Base-by-base conservation (phyloP, 75 land plant species). In the Pinus albicaulis region DNA sequence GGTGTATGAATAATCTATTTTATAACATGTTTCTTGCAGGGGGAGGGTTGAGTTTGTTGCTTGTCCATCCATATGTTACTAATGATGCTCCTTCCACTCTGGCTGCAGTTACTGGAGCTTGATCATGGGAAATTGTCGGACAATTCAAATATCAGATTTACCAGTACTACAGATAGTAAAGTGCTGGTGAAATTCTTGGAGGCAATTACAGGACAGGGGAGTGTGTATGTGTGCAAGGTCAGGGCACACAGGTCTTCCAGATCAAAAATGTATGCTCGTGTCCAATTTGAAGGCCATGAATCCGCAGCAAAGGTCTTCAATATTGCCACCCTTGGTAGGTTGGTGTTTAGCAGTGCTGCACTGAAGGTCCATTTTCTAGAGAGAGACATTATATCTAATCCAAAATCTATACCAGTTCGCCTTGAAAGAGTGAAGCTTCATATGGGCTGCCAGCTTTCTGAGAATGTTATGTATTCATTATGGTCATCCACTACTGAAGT, bases 301-400 rank as follows among this genome's bases (percentile, higher is more conserved):
- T 19, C 56, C 60, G 90, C 91, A 56, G 78, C 80, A 16, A 6
- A 5, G 1, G 86, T 90, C 3, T 59, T 66, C 19, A 4, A 7
- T 1, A 17, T 84, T 57, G 82, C 84, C 7, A 52, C 24, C 25
- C n/a, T 59, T 13, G 76, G 76, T 4, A 41, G 8, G 2, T 55
- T 90, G 17, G 72, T 60, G 19, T 74, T 79, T 95, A 61, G 80
- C 57, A 34, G 81, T 80, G 73, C 41, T 26, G 71, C 53, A 76
- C 77, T 95, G 70, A 81, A 58, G 48, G 84, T 80, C 71, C 79
- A 76, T 11, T 7, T 71, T 68, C 41, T 80, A 62, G 77, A 86
- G 24, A 63, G 70, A 16, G 89, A 86, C 74, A 78, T 92, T 16
- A 66, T 85, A 24, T 80, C 76, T 28, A 88, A 82, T 63, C 94